Percentiles rank a stretch among this genome's conserved stretches.
These are phyloP conservation scores for Bretziella fagacearum DNA, from an alignment of 2,329 filamentous ascomycete species.

Conservation along the genomic window DNA sequence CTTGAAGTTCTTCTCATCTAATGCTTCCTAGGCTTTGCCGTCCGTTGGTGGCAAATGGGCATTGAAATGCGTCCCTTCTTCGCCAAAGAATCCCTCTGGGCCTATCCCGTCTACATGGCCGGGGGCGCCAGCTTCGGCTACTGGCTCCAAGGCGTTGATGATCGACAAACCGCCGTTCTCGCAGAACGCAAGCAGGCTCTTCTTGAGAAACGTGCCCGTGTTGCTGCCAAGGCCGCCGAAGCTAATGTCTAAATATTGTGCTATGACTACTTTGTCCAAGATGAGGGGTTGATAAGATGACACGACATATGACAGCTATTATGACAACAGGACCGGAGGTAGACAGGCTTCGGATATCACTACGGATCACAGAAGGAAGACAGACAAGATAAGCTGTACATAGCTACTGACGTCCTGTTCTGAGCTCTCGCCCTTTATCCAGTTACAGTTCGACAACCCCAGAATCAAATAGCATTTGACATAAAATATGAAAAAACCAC, in stretches of 20 bases:
- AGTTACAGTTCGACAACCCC: too few species aligned
- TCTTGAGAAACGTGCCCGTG: conserved; percentile 75
- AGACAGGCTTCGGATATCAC: conserved; percentile 2
- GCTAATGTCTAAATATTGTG: conserved; percentile 15
- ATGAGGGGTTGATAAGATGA: too few species aligned
- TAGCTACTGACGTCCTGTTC: too few species aligned
- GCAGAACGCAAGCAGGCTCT: conserved; percentile 62
- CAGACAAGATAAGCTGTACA: background rate
- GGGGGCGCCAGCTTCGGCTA: conserved; percentile 88
- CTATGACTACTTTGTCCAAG: background rate
- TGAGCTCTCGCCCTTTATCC: too few species aligned
- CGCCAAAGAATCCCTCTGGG: conserved; percentile 69
- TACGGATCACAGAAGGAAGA: background rate
- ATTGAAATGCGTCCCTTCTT: conserved; percentile 97
- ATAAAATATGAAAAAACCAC: too few species aligned
- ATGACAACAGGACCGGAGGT: background rate
- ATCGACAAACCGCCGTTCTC: conserved; percentile 61
- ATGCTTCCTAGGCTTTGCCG: conserved; percentile 57
- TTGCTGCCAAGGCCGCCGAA: conserved; percentile 25
- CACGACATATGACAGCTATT: too few species aligned
- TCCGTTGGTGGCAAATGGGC: conserved; percentile 90
- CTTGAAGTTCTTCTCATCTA: too few species aligned
- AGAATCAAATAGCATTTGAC: too few species aligned
- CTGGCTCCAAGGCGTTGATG: conserved; percentile 84
- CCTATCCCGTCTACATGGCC: conserved; percentile 74